Conservation (phyloP, 1,284 basidiomycete species). For the Ustilago esculenta region DNA sequence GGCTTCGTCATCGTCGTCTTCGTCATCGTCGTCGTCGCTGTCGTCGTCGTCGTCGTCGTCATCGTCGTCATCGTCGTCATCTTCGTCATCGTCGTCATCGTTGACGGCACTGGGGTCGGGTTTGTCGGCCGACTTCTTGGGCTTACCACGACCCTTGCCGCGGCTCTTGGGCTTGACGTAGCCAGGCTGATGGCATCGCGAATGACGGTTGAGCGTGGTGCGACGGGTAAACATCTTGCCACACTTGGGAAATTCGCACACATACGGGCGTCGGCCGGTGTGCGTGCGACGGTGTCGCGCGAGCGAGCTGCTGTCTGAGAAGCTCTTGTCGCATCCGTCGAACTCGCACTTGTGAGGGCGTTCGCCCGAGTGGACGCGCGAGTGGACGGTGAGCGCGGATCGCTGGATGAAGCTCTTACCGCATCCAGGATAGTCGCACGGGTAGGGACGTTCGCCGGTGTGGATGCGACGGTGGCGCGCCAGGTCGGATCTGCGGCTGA, state of each 20-base stretch:
- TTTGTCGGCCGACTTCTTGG: slow-evolving; percentile 41
- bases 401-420: slow-evolving; percentile 66
- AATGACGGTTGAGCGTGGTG: slow-evolving; percentile 66
- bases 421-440: slow-evolving; percentile 70
- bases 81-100: slow-evolving; percentile 42
- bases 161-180: slow-evolving; percentile 56
- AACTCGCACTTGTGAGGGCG: slow-evolving; percentile 80
- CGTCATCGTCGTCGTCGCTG: slow-evolving; percentile 35
- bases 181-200: slow-evolving; percentile 59
- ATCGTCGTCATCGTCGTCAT: slow-evolving; percentile 53
- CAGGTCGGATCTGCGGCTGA: slow-evolving; percentile 64
- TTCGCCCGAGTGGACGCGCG: slow-evolving; percentile 86
- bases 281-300: slow-evolving; percentile 79
- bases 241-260: slow-evolving; percentile 64
- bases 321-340: slow-evolving; percentile 73
- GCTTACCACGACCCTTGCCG: slow-evolving; percentile 46
- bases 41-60: slow-evolving; percentile 47
- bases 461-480: slow-evolving; percentile 80
- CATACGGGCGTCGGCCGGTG: slow-evolving; percentile 68
- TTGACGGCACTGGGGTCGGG: slow-evolving; percentile 17
- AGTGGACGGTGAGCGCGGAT: slow-evolving; percentile 80
- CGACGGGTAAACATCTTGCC: slow-evolving; percentile 66
- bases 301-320: slow-evolving; percentile 72
- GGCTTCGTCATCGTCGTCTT: slow-evolving; percentile 24
- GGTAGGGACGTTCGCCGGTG: slow-evolving; percentile 84